Evolutionary conservation across 768 basidiomycete species (phyloP).

Genomic region (Naematelia aurantialba): DNA sequence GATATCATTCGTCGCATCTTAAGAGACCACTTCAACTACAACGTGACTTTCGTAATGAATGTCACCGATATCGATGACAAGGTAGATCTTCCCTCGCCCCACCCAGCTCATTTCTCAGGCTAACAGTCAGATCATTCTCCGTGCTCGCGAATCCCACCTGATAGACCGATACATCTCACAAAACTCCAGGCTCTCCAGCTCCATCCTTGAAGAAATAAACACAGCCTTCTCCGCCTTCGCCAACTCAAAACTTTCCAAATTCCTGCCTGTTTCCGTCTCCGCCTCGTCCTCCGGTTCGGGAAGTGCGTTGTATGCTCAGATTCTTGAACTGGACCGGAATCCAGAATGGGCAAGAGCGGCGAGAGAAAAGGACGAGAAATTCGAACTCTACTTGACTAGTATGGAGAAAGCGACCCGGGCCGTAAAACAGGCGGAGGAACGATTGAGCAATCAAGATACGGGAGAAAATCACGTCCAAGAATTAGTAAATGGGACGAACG

Average conservation of each 20-base stretch:
- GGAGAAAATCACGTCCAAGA: constrained; percentile 23
- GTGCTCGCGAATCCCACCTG: constrained; percentile 64
- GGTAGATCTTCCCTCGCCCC: constrained; percentile 53
- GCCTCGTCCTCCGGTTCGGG: too few species aligned
- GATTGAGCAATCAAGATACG: constrained; percentile 53
- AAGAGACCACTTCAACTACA: constrained; percentile 93
- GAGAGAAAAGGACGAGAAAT: constrained; percentile 80
- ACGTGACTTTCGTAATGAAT: constrained; percentile 99
- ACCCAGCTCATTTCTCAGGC: not conserved
- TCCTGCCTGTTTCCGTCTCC: constrained; percentile 63
- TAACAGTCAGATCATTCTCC: constrained; percentile 73
- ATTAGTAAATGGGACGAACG: constrained; percentile 69
- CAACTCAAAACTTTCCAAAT: constrained; percentile 62
- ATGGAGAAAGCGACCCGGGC: constrained; percentile 63
- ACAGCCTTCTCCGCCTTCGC: constrained; percentile 65
- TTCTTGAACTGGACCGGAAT: too few species aligned
- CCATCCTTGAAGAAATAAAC: constrained; percentile 60
- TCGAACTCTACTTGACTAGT: constrained; percentile 77
- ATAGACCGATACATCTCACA: constrained; percentile 45
- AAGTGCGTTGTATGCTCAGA: not conserved
- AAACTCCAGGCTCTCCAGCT: constrained; percentile 55
- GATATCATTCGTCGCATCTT: constrained; percentile 85
- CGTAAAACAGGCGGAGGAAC: constrained; percentile 56
- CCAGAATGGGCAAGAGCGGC: constrained; percentile 67
- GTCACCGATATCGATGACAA: constrained; percentile 99